Evolutionary conservation across 2,329 filamentous ascomycete genomes (phyloP), one percentile per base, ranked within the genome.

Genomic region (Colletotrichum theobromicola): DNA sequence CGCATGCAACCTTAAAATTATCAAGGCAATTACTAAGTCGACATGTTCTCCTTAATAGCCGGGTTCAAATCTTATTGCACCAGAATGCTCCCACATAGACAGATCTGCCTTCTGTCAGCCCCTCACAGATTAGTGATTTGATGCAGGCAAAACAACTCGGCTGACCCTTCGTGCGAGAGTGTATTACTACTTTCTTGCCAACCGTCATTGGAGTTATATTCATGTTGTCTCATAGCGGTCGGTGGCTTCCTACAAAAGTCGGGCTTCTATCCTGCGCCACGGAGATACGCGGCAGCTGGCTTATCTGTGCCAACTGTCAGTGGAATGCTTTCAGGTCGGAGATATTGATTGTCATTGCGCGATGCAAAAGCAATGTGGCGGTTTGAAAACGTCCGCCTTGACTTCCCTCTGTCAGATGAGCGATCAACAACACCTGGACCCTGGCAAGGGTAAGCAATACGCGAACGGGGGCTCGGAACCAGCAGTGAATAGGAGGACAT

Each of bases 41-140:
- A 30, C n/a, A 9, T 7, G 5, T 6, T 1, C 30, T 7, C 30
- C 30, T 9, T 30, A 30, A 30, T n/a, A n/a, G n/a, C n/a, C n/a
- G n/a, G n/a, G n/a, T n/a, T n/a, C n/a, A n/a, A n/a, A n/a, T n/a
- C n/a, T n/a, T n/a, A n/a, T n/a, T n/a, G n/a, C n/a, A n/a, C n/a
- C n/a, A n/a, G n/a, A n/a, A n/a, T n/a, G 37, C 37, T 4, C 37
- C 37, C 9, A 7, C 0, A 46, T n/a, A 9, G n/a, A 18, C 37
- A 7, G 18, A 10, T 42, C 16, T n/a, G n/a, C 6, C 18, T n/a
- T 42, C 16, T n/a, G n/a, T 12, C 18, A 42, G 37, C n/a, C 35
- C n/a, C 9, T n/a, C 2, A 9, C n/a, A n/a, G 9, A n/a, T 6
- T 3, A 8, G 0, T 0, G 12, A 4, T 0, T 46, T n/a, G 18